Evolutionary conservation across 768 basidiomycete genomes (phyloP).

Genomic region (Auricularia cornea): DNA sequence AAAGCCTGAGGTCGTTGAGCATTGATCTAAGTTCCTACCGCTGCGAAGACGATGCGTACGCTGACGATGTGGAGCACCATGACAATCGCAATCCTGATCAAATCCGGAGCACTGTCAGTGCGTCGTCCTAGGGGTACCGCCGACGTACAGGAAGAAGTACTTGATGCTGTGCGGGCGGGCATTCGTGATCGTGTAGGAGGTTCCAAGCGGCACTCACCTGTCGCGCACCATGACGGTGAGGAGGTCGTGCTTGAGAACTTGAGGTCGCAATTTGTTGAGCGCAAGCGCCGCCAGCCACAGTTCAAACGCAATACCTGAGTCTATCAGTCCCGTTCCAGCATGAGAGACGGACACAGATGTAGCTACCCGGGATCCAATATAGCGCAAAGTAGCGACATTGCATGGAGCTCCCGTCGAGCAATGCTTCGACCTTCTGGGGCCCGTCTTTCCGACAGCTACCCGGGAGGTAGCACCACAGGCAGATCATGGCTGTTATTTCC

Average conservation of each 20-base stretch:
- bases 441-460: too few relatives aligned
- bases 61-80: too few relatives aligned
- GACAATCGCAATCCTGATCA: too few relatives aligned
- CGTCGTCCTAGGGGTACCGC: too few relatives aligned
- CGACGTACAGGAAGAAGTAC: neutral
- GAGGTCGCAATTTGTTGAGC: neutral
- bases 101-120: too few relatives aligned
- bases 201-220: too few relatives aligned
- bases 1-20: too few relatives aligned
- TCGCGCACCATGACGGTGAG: neutral
- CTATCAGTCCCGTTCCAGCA: neutral
- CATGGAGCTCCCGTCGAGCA: too few relatives aligned
- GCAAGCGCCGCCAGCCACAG: neutral
- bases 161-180: neutral
- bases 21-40: too few relatives aligned
- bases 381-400: neutral
- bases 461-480: neutral
- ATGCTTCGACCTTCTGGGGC: neutral
- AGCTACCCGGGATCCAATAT: neutral
- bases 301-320: neutral
- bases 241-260: neutral
- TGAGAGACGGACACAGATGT: neutral
- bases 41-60: too few relatives aligned
- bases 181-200: too few relatives aligned
- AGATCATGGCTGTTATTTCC: neutral